Percentiles rank a stretch among this genome's conserved stretches.
Evolutionary conservation across 495 filamentous ascomycete genomes (phyloP).

Genomic region (Mytilinidion resinicola): DNA sequence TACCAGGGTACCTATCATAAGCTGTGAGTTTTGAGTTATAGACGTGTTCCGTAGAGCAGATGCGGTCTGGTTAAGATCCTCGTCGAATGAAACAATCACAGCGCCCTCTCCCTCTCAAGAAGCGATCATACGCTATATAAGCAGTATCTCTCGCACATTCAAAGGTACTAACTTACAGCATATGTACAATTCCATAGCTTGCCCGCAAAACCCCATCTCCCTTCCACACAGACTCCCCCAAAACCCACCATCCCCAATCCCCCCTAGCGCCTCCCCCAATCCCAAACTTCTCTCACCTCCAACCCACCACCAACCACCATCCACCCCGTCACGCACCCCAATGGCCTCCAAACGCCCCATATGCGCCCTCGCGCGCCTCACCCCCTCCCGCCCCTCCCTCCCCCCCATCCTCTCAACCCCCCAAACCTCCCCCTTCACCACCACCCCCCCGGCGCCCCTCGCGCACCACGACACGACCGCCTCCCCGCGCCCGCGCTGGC

Average conservation of each 20-base stretch:
- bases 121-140: too few species aligned
- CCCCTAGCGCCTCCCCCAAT: background rate
- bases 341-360: constrained; percentile 26
- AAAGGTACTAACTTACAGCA: too few species aligned
- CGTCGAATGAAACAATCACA: too few species aligned
- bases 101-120: too few species aligned
- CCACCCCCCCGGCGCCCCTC: constrained; percentile 19
- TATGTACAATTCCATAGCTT: too few species aligned
- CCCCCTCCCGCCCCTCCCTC: constrained; percentile 4
- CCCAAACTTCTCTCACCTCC: background rate
- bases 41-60: too few species aligned
- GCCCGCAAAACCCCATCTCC: too few species aligned
- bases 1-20: too few species aligned
- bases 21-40: too few species aligned
- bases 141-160: too few species aligned
- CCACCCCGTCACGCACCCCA: background rate
- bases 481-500: constrained; percentile 62
- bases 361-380: constrained; percentile 7
- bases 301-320: too few species aligned
- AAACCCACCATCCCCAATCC: background rate
- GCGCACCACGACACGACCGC: constrained; percentile 33
- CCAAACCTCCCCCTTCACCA: constrained; percentile 18
- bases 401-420: background rate
- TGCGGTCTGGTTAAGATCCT: too few species aligned
- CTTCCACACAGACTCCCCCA: background rate